Percentiles rank a stretch among this genome's conserved stretches.
These are phyloP conservation scores for Exserohilum turcica DNA, from an alignment of 2,329 filamentous ascomycete species.

Conservation along the genomic window DNA sequence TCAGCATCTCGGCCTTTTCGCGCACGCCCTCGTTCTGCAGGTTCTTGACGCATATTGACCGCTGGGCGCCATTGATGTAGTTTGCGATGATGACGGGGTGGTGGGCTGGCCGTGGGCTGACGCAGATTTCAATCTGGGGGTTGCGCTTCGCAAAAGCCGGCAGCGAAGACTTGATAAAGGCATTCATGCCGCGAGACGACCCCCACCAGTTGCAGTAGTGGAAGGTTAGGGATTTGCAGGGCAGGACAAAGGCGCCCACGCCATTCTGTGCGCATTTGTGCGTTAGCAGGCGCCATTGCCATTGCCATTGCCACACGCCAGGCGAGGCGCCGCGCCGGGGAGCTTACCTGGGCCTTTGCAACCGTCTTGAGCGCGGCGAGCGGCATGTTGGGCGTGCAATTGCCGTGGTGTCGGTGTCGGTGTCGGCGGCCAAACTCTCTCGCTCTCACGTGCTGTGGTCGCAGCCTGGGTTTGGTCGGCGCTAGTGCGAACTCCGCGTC, in stretches of 20 bases:
- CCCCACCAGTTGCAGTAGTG: conserved; percentile 97
- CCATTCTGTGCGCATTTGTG: conserved; percentile 71
- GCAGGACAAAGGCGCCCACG: conserved; percentile 93
- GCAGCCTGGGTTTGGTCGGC: conserved; percentile 19
- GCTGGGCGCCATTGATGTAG: conserved; percentile 89
- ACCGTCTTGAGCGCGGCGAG: conserved; percentile 58
- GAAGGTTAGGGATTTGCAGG: conserved; percentile 94
- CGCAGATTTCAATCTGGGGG: conserved; percentile 86
- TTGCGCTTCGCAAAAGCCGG: conserved; percentile 78
- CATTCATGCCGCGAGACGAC: conserved; percentile 91
- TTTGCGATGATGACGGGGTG: conserved; percentile 88
- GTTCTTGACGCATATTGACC: conserved; percentile 87
- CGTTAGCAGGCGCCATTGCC: conserved; percentile 13
- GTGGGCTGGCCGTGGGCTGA: conserved; percentile 86
- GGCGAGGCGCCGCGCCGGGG: too few species aligned
- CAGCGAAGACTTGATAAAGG: conserved; percentile 80
- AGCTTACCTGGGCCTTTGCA: conserved; percentile 61
- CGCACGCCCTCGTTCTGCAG: conserved; percentile 79
- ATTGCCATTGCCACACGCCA: too few species aligned
- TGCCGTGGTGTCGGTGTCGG: conserved; percentile 9
- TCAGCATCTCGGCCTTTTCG: conserved; percentile 75
- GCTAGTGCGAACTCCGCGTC: conserved; percentile 30
- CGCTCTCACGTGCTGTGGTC: conserved; percentile 32
- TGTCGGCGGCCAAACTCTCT: conserved; percentile 20
- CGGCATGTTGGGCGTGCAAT: conserved; percentile 50